phyloP scores from a whole-genome alignment of 73 alveolate genomes.

The Tetrahymena thermophila region DNA sequence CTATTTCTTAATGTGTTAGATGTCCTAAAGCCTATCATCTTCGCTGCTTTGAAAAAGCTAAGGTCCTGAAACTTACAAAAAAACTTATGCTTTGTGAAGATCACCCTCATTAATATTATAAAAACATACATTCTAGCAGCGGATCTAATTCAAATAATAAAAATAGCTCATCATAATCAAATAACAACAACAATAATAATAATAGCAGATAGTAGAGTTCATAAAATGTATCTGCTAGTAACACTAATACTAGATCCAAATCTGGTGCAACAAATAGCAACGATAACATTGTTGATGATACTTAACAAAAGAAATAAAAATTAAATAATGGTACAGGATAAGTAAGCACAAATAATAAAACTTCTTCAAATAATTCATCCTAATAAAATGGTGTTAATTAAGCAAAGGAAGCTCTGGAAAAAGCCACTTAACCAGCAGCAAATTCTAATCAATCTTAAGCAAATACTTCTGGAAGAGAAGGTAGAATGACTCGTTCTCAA shows the following conservation, averaged over 20 bases:
- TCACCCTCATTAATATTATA: neutral
- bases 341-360: neutral
- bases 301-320: neutral
- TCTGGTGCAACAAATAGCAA: neutral
- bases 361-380: neutral
- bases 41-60: conserved; percentile 8
- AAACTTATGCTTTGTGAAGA: conserved; percentile 35
- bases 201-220: neutral
- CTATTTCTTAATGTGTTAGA: conserved; percentile 31
- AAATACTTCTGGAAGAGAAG: neutral
- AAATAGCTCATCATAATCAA: neutral
- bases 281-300: neutral
- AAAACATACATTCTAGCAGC: neutral
- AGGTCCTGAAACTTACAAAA: conserved; percentile 9
- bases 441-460: neutral
- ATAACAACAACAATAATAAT: neutral
- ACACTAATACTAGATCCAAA: neutral
- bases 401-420: neutral
- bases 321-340: neutral
- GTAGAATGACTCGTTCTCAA: neutral
- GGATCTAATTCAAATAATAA: neutral
- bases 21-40: conserved; percentile 31
- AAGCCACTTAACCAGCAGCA: neutral
- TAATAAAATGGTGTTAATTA: neutral
- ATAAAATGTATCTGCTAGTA: neutral